A percentile compares a stretch with the other conserved stretches of the same genome.
phyloP scores from a whole-genome alignment of 345 rosid species.

The Cardamine occulta region DNA sequence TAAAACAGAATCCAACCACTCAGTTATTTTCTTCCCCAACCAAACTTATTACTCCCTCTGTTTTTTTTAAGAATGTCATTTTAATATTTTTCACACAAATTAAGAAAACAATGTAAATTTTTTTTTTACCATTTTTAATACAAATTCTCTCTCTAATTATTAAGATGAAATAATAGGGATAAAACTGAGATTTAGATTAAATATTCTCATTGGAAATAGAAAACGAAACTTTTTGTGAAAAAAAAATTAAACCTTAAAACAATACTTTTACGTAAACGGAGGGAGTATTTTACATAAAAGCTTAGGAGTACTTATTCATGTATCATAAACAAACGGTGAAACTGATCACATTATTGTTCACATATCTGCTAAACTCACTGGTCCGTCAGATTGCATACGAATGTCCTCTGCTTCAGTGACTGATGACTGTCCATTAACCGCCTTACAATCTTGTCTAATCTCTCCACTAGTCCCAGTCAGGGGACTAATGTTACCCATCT shows the following conservation, averaged over 20 bases:
- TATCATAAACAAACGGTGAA: constrained; percentile 18
- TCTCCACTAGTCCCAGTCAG: constrained; percentile 62
- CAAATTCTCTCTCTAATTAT: no score
- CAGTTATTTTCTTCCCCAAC: not conserved
- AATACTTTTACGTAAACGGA: no score
- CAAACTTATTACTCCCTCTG: not conserved
- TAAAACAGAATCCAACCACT: constrained; percentile 5
- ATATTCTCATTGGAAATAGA: no score
- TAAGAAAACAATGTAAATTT: no score
- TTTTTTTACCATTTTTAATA: no score
- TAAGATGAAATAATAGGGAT: no score
- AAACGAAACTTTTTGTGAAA: no score
- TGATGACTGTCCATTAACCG: constrained; percentile 47
- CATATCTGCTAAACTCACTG: constrained; percentile 29
- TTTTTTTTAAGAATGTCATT: no score
- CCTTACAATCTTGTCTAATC: constrained; percentile 60
- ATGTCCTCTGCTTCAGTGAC: constrained; percentile 18
- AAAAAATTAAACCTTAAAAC: no score
- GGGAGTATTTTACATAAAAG: not conserved
- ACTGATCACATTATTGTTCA: not conserved
- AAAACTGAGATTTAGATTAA: no score
- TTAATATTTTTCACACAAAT: no score
- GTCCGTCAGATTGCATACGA: constrained; percentile 21
- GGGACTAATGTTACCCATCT: constrained; percentile 63
- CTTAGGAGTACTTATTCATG: constrained; percentile 3